Evolutionary conservation across 495 filamentous ascomycete species (phyloP).

Genomic region (Penicillium waksmanii): DNA sequence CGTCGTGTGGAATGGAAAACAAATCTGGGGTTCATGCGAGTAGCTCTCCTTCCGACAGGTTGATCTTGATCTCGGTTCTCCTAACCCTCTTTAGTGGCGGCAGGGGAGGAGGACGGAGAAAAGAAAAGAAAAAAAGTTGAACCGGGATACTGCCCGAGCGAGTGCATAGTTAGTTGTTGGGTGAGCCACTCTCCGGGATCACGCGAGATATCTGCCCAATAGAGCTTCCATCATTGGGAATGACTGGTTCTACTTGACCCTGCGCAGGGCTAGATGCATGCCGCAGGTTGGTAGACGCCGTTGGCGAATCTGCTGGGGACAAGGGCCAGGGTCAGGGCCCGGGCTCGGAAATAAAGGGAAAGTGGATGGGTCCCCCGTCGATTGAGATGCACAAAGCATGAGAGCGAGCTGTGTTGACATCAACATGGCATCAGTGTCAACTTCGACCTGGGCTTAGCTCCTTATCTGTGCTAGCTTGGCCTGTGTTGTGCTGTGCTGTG

Average conservation of each 20-base stretch:
- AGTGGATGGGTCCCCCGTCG: background rate
- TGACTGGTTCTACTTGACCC: conserved; percentile 6
- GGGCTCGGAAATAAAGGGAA: background rate
- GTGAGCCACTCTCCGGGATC: background rate
- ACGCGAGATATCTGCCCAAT: background rate
- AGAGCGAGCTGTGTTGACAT: background rate
- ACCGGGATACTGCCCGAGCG: background rate
- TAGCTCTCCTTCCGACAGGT: background rate
- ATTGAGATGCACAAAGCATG: background rate
- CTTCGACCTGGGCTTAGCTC: background rate
- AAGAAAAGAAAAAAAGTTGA: background rate
- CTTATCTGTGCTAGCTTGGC: conserved; percentile 1
- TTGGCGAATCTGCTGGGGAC: conserved; percentile 8
- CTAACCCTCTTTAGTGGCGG: background rate
- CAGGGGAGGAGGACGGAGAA: background rate
- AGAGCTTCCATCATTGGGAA: background rate
- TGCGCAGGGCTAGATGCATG: conserved; percentile 3
- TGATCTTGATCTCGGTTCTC: background rate
- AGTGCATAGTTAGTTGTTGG: too few relatives aligned
- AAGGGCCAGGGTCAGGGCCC: background rate
- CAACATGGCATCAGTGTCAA: background rate
- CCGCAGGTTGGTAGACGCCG: conserved; percentile 11
- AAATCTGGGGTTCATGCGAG: conserved; percentile 24
- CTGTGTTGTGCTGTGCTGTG: background rate
- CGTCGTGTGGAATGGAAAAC: conserved; percentile 21